Base-by-base conservation (phyloP, 805 yeast genomes). In the Pichia deserticola region DNA sequence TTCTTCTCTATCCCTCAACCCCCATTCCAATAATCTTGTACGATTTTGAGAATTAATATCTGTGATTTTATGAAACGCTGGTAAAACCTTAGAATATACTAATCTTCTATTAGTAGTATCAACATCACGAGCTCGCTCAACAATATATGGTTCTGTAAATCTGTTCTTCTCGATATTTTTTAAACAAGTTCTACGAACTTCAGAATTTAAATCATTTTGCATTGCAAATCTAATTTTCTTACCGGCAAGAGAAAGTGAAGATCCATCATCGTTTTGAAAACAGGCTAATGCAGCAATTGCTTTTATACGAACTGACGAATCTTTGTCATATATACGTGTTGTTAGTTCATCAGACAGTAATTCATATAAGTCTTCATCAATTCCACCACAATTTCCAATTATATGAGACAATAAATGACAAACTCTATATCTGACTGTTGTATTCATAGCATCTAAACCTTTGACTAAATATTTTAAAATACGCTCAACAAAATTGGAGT, bases 151-250 rank as follows among this genome's bases (percentile, higher is more conserved):
- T 20, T 78, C 68, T 0, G 89, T 83, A 1, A 59, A 55, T 4
- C 66, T 57, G 40, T 75, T 76, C 56, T 81, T 83, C 28, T 75
- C 79, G 34, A 92, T 63, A 61, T 89, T 86, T 41, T 84, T 68
- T 59, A 89, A 67, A 0, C 92, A 92, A 0, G 95, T 89, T 52
- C 96, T 74, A 56, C 98, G 75, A 1, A 90, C 96, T 54, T 93
- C 98, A 0, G 96, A 82, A 58, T 84, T 84, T 3, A 87, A 77
- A 66, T 92, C 99, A 60, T 84, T 78, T 58, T 81, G 84, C 57
- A 88, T 71, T 0, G 82, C 74, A n/a, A 64, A 63, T 46, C 77
- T 58, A 36, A 81, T 66, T 39, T 69, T 70, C 41, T 72, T 69
- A 3, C 78, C 72, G 7, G 81, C 79, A 51, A 72, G 72, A 50